Conservation (phyloP, 371 early-diverging fungal genomes). For the Mucor mucedo region DNA sequence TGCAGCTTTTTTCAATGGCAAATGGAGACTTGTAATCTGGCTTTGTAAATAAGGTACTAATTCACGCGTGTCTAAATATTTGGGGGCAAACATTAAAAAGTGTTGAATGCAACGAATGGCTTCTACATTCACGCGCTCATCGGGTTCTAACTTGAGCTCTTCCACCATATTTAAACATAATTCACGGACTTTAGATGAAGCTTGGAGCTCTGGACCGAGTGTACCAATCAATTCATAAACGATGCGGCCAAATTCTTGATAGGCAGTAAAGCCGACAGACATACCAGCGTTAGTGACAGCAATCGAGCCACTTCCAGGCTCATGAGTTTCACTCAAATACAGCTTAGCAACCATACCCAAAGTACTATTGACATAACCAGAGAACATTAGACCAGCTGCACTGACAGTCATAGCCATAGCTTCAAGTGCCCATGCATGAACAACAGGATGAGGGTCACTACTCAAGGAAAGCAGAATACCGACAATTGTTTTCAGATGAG, state of each 20-base stretch:
- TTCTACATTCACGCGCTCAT: conserved; percentile 83
- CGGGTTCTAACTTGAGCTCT: conserved; percentile 77
- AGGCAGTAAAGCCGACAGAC: conserved; percentile 62
- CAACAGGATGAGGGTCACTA: conserved; percentile 91
- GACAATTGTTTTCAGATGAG: conserved; percentile 86
- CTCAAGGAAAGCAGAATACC: conserved; percentile 89
- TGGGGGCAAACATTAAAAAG: conserved; percentile 88
- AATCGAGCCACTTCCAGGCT: conserved; percentile 68
- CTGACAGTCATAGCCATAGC: conserved; percentile 87
- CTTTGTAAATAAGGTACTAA: conserved; percentile 81
- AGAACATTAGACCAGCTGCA: conserved; percentile 91
- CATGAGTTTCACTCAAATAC: conserved; percentile 88
- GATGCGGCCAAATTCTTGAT: conserved; percentile 86
- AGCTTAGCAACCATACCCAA: conserved; percentile 84
- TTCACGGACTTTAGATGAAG: conserved; percentile 73
- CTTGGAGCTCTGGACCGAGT: conserved; percentile 90
- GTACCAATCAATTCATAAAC: conserved; percentile 89
- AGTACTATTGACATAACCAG: conserved; percentile 86
- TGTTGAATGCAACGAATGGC: conserved; percentile 89
- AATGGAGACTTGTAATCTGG: conserved; percentile 69
- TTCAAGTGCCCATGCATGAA: conserved; percentile 93
- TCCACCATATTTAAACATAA: conserved; percentile 80
- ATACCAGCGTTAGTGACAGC: conserved; percentile 68
- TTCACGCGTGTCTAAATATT: conserved; percentile 67
- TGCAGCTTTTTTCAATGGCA: conserved; percentile 77